These are phyloP conservation scores for Wickerhamomyces bovis DNA, from an alignment of 805 yeast species.

Conservation along the genomic window DNA sequence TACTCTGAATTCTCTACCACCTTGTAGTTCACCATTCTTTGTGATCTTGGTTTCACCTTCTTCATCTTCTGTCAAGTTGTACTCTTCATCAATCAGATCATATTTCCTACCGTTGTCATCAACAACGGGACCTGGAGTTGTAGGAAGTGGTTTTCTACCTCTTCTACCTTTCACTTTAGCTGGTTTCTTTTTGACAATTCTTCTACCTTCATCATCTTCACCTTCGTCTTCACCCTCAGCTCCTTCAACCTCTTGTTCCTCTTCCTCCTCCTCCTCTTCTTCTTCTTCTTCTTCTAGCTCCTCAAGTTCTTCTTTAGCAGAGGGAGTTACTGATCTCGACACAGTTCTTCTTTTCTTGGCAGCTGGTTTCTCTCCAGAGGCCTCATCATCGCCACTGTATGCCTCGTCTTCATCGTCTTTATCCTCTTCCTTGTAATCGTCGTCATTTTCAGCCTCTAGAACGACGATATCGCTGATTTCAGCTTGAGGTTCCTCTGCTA, in stretches of 20 bases:
- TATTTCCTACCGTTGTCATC: constrained; percentile 69
- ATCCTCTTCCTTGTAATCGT: background rate
- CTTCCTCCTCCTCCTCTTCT: constrained; percentile 21
- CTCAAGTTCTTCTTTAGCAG: background rate
- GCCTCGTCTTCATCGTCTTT: background rate
- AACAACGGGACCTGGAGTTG: constrained; percentile 29
- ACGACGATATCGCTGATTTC: constrained; percentile 62
- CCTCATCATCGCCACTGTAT: background rate
- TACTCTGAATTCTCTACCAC: constrained; percentile 69
- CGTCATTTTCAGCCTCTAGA: constrained; percentile 22
- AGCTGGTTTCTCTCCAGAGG: background rate
- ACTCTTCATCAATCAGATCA: constrained; percentile 68
- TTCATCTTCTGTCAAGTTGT: constrained; percentile 66
- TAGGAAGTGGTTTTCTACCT: constrained; percentile 34
- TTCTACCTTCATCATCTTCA: constrained; percentile 21
- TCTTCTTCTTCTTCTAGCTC: constrained; percentile 17
- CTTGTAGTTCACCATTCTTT: constrained; percentile 57
- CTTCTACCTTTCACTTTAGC: constrained; percentile 28
- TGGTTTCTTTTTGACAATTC: constrained; percentile 7
- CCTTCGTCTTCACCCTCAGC: constrained; percentile 25
- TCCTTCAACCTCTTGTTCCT: constrained; percentile 23
- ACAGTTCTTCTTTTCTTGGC: background rate
- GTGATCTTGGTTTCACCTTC: constrained; percentile 75
- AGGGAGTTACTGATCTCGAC: background rate
- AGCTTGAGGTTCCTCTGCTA: constrained; percentile 64